A percentile compares a stretch with the other conserved stretches of the same genome.
These are phyloP conservation scores for Candida koratica DNA, from an alignment of 805 yeast species.

Conservation along the genomic window DNA sequence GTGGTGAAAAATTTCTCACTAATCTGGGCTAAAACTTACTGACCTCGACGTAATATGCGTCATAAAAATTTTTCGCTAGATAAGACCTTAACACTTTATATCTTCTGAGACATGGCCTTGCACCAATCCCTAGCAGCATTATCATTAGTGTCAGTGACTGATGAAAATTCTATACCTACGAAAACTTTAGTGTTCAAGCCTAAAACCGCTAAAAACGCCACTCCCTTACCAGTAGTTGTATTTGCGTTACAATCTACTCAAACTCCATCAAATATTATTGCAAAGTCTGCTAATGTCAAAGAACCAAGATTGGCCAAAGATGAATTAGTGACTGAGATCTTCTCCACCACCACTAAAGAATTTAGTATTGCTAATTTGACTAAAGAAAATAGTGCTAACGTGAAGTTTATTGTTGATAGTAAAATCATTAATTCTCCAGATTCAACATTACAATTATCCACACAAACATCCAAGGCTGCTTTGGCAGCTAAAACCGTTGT, in stretches of 20 bases:
- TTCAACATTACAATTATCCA: conserved; percentile 42
- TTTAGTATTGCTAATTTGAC: conserved; percentile 54
- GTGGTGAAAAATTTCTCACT: conserved; percentile 1
- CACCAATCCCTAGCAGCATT: conserved; percentile 66
- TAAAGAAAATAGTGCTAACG: conserved; percentile 45
- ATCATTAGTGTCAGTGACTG: conserved; percentile 53
- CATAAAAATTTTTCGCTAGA: conserved; percentile 7
- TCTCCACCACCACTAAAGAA: conserved; percentile 54
- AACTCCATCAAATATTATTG: conserved; percentile 65
- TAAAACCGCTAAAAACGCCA: conserved; percentile 77
- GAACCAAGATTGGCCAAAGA: conserved; percentile 88
- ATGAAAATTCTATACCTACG: conserved; percentile 51
- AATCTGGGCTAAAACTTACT: background rate
- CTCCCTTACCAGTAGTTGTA: conserved; percentile 75
- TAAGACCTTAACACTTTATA: too few species aligned
- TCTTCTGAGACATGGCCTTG: too few species aligned
- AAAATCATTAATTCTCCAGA: conserved; percentile 37
- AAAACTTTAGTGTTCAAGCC: conserved; percentile 87
- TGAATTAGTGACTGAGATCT: conserved; percentile 66
- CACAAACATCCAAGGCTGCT: conserved; percentile 49
- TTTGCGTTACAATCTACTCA: conserved; percentile 68
- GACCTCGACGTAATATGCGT: conserved; percentile 1
- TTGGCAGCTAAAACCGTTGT: conserved; percentile 45
- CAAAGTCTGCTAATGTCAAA: conserved; percentile 64
- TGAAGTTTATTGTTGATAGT: conserved; percentile 59